These are phyloP conservation scores for Pseudogymnoascus sp. DNA, from an alignment of 2,329 filamentous ascomycete species.

Conservation along the genomic window DNA sequence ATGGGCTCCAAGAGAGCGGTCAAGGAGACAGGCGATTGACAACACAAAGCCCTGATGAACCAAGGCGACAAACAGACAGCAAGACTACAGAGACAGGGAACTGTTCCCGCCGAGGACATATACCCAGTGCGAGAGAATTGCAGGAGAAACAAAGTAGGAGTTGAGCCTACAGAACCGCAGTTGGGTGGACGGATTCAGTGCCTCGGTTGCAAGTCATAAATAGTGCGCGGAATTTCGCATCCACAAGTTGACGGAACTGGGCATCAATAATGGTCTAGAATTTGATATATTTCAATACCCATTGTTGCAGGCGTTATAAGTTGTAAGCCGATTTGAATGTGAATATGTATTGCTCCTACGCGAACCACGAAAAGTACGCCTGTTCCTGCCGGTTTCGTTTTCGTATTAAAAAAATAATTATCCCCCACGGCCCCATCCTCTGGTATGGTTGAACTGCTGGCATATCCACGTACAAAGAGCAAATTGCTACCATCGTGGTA, in stretches of 20 bases:
- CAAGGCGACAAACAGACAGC: neutral
- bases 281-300: neutral
- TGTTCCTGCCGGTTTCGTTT: neutral
- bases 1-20: neutral
- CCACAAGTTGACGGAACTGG: neutral
- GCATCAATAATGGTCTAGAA: neutral
- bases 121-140: neutral
- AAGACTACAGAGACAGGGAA: neutral
- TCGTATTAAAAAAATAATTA: neutral
- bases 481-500: neutral
- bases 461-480: neutral
- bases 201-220: neutral
- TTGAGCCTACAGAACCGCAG: neutral
- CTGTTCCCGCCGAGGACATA: neutral
- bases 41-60: neutral
- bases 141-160: neutral
- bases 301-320: neutral
- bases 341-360: neutral
- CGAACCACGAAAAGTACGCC: neutral
- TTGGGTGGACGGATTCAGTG: neutral
- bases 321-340: neutral
- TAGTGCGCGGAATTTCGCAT: neutral
- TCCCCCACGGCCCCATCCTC: neutral
- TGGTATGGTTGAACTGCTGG: neutral
- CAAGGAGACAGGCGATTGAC: neutral